phyloP scores from a whole-genome alignment of 2,329 filamentous ascomycete genomes.

The Aphanocladium album region DNA sequence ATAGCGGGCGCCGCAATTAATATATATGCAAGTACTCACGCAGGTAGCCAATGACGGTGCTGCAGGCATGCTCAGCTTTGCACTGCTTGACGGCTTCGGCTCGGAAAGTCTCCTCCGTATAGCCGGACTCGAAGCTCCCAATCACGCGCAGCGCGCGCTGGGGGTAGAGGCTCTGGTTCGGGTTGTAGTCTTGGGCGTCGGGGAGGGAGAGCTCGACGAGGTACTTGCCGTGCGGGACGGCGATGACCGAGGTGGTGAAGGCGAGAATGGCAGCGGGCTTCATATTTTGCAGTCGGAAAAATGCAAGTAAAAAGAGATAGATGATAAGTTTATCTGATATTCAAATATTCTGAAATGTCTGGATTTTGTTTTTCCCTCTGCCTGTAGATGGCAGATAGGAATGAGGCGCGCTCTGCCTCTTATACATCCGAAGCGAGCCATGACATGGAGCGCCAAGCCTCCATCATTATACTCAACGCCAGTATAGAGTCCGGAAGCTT shows the following conservation, averaged over 20 bases:
- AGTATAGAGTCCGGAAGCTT: too few species aligned
- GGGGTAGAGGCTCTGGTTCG: conserved; percentile 2
- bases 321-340: too few species aligned
- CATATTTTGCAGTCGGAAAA: too few species aligned
- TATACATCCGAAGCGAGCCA: too few species aligned
- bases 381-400: too few species aligned
- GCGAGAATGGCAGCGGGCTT: neutral
- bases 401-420: neutral
- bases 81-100: conserved; percentile 6
- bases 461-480: neutral
- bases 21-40: neutral
- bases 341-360: too few species aligned
- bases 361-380: too few species aligned
- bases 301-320: too few species aligned
- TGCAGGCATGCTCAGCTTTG: conserved; percentile 5
- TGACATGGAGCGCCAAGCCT: too few species aligned
- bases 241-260: neutral
- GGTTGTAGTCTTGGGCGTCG: conserved; percentile 3
- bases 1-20: neutral
- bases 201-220: conserved; percentile 8
- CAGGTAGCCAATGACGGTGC: conserved; percentile 7
- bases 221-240: neutral
- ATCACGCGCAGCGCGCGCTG: neutral
- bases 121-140: neutral
- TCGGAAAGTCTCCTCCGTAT: conserved; percentile 4